These are phyloP conservation scores for Arabidopsis suecica DNA, from an alignment of 345 rosid genomes.

Conservation along the genomic window DNA sequence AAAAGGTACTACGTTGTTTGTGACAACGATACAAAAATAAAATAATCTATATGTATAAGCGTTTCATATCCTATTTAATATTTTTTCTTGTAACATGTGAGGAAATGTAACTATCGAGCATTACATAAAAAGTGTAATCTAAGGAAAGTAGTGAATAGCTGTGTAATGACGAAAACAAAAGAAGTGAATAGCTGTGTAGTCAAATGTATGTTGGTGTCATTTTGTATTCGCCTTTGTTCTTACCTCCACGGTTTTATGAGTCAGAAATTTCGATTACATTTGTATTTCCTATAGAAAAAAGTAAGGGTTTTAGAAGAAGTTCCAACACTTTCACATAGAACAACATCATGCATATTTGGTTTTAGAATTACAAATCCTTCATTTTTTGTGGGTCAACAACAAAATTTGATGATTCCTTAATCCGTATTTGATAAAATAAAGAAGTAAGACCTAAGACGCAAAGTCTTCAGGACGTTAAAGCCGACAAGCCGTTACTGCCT, in stretches of 20 bases:
- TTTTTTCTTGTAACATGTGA: conserved; percentile 9
- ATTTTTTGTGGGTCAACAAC: background rate
- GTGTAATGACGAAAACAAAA: background rate
- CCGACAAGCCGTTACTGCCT: conserved; percentile 24
- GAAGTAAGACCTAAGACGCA: background rate
- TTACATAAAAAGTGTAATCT: conserved; percentile 22
- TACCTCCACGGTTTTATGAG: conserved; percentile 1
- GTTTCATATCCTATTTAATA: background rate
- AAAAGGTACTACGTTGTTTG: background rate
- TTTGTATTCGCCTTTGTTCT: background rate
- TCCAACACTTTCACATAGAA: conserved; percentile 5
- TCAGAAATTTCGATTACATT: background rate
- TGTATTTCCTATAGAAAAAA: background rate
- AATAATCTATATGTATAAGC: background rate
- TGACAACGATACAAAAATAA: conserved; percentile 17
- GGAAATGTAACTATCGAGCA: conserved; percentile 17
- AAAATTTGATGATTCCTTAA: background rate
- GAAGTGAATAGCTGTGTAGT: conserved; percentile 3
- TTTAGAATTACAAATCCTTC: background rate
- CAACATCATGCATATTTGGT: background rate
- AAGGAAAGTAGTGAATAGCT: background rate
- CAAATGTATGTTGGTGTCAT: background rate
- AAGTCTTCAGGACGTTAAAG: conserved; percentile 4
- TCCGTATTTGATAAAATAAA: background rate
- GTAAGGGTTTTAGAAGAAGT: background rate